Conservation (phyloP, 441 rosid species). For the Hura crepitans region DNA sequence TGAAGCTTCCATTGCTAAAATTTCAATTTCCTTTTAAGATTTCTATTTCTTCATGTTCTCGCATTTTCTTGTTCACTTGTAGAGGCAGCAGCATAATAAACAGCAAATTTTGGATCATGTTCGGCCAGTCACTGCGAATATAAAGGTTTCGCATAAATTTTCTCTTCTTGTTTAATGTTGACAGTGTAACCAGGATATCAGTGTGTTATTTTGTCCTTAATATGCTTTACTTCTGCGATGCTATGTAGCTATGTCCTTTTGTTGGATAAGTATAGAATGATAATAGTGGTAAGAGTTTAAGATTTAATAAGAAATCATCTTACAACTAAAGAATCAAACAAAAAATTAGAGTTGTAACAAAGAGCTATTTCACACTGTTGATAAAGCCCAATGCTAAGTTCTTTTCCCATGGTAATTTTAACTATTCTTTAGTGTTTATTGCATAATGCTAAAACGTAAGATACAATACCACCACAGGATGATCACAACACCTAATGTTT, state of each 20-base stretch:
- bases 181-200: neutral
- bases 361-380: neutral
- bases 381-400: neutral
- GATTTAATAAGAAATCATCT: neutral
- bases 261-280: neutral
- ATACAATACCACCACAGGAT: neutral
- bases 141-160: slow-evolving; percentile 39
- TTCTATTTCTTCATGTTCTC: neutral
- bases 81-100: slow-evolving; percentile 45
- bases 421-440: neutral
- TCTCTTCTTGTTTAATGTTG: neutral
- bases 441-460: neutral
- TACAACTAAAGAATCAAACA: neutral
- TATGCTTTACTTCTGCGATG: neutral
- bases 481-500: neutral
- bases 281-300: neutral
- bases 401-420: neutral
- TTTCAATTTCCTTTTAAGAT: neutral
- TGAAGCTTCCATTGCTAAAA: neutral
- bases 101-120: slow-evolving; percentile 42
- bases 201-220: neutral
- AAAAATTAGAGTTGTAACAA: neutral
- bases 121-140: slow-evolving; percentile 43
- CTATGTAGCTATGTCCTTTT: neutral
- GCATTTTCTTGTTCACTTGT: slow-evolving; percentile 15